Evolutionary conservation across 2,329 filamentous ascomycete genomes (phyloP).

Genomic region (Diatrype stigma): DNA sequence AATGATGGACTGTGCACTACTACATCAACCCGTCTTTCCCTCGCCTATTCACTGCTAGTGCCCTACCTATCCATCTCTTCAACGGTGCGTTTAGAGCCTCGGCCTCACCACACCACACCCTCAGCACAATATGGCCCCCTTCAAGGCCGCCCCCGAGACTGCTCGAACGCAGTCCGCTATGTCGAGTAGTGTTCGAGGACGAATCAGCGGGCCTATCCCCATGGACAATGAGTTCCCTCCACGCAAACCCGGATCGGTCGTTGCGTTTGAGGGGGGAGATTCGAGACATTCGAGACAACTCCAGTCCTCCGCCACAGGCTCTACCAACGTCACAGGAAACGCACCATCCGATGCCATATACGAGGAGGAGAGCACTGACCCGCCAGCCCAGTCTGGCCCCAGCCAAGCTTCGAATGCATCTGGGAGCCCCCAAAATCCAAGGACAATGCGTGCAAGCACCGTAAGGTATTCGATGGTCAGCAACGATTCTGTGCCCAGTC

Average conservation of each 20-base stretch:
- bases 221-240: constrained; percentile 55
- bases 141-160: constrained; percentile 40
- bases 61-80: constrained; percentile 9
- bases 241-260: constrained; percentile 37
- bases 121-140: constrained; percentile 34
- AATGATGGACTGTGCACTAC: neutral
- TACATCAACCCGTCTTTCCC: constrained; percentile 9
- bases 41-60: constrained; percentile 16
- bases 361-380: constrained; percentile 18
- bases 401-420: constrained; percentile 23
- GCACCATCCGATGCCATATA: constrained; percentile 14
- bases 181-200: constrained; percentile 49
- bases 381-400: constrained; percentile 18
- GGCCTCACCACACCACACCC: constrained; percentile 16
- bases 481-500: constrained; percentile 32
- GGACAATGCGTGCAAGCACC: constrained; percentile 35
- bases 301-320: constrained; percentile 15
- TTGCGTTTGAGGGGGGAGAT: constrained; percentile 29
- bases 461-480: constrained; percentile 47
- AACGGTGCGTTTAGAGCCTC: constrained; percentile 7
- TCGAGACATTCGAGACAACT: constrained; percentile 13
- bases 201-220: constrained; percentile 59
- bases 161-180: constrained; percentile 32
- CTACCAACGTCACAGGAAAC: constrained; percentile 15
- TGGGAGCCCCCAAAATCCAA: constrained; percentile 26